Evolutionary conservation across 495 filamentous ascomycete genomes (phyloP).

Genomic region (Podospora pseudoanserina): DNA sequence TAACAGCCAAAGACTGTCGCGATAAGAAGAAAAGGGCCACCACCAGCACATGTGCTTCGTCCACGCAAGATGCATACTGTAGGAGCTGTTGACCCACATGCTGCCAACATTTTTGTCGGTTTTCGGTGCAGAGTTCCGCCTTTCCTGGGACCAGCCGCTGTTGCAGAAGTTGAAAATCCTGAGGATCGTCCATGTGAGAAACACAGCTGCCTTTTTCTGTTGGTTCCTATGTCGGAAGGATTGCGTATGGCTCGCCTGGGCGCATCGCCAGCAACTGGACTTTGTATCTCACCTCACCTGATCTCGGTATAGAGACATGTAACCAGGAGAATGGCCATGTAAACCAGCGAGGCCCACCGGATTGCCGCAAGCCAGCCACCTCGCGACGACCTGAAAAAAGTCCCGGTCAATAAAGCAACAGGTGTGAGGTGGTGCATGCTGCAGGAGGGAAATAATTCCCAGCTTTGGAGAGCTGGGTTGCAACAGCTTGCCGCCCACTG

Average conservation of each 20-base stretch:
- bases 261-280: background rate
- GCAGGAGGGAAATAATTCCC: slow-evolving; percentile 4
- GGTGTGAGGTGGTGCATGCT: slow-evolving; percentile 9
- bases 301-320: background rate
- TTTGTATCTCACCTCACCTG: background rate
- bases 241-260: background rate
- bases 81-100: background rate
- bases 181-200: background rate
- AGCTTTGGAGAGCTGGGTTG: slow-evolving; percentile 4
- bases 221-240: background rate
- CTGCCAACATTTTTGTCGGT: background rate
- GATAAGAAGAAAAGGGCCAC: background rate
- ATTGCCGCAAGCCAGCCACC: background rate
- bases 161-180: background rate
- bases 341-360: background rate
- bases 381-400: background rate
- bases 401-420: background rate
- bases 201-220: background rate
- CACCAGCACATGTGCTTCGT: background rate
- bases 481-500: slow-evolving; percentile 7
- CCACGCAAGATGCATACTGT: background rate
- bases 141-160: background rate
- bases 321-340: background rate
- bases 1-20: background rate
- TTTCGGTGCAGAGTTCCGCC: background rate